Conservation (phyloP, 2,329 filamentous ascomycete species). For the Paramyrothecium sp. region DNA sequence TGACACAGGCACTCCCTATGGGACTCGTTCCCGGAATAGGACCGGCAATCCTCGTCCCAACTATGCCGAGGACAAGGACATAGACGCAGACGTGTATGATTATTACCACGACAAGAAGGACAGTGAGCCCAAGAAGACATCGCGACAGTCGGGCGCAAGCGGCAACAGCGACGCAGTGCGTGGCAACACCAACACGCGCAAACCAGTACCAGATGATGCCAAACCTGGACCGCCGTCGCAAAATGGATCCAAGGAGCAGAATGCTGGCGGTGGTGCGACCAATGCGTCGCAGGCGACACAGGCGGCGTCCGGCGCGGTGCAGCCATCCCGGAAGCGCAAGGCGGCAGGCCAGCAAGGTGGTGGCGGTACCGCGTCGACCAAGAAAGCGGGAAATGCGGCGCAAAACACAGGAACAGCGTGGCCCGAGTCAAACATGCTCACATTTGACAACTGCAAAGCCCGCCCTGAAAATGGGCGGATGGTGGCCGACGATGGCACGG, state of each 20-base stretch:
- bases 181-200: slow-evolving; percentile 36
- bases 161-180: slow-evolving; percentile 34
- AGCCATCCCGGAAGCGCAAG: slow-evolving; percentile 80
- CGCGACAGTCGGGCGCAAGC: slow-evolving; percentile 41
- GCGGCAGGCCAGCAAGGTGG: slow-evolving; percentile 46
- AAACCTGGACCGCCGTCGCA: slow-evolving; percentile 29
- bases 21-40: slow-evolving; percentile 90
- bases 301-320: slow-evolving; percentile 43
- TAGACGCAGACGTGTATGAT: slow-evolving; percentile 84
- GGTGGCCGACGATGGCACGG: slow-evolving; percentile 86
- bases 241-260: slow-evolving; percentile 36
- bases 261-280: slow-evolving; percentile 16
- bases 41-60: slow-evolving; percentile 79
- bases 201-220: slow-evolving; percentile 37
- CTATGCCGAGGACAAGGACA: slow-evolving; percentile 91
- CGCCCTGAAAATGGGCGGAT: slow-evolving; percentile 74
- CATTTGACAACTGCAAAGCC: slow-evolving; percentile 71
- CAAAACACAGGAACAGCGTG: slow-evolving; percentile 37
- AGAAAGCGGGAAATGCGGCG: slow-evolving; percentile 21
- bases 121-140: slow-evolving; percentile 55
- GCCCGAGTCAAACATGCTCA: slow-evolving; percentile 82
- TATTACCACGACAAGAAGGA: slow-evolving; percentile 56
- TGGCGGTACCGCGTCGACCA: slow-evolving; percentile 19
- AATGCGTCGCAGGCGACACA: slow-evolving; percentile 43
- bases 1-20: slow-evolving; percentile 69